Evolutionary conservation across 2,329 filamentous ascomycete species (phyloP).

Genomic region (Xylariaceae sp.): DNA sequence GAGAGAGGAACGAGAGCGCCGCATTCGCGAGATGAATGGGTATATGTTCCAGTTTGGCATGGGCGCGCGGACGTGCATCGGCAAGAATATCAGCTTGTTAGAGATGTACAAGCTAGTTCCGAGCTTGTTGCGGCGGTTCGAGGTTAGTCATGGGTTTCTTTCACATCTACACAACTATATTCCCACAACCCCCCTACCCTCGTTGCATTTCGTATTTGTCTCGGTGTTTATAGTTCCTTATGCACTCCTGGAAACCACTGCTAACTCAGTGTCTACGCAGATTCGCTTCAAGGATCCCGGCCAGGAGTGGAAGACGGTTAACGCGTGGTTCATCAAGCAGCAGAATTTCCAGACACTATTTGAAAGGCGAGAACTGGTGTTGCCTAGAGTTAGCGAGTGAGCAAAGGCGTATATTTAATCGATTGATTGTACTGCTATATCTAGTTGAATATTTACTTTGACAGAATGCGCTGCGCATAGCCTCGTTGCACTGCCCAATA

Average conservation of each 20-base stretch:
- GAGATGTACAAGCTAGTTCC: constrained; percentile 70
- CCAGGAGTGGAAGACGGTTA: constrained; percentile 63
- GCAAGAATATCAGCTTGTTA: constrained; percentile 68
- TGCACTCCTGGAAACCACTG: background rate
- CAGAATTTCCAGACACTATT: constrained; percentile 58
- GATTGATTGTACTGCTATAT: too few relatives aligned
- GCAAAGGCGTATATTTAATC: constrained; percentile 15
- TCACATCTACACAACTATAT: background rate
- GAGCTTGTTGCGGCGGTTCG: constrained; percentile 67
- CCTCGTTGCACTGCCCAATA: too few relatives aligned
- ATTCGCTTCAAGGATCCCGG: constrained; percentile 59
- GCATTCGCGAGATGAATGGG: constrained; percentile 70
- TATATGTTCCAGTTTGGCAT: constrained; percentile 78
- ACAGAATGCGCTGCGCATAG: too few relatives aligned
- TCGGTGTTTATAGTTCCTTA: background rate
- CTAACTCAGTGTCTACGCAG: constrained; percentile 40
- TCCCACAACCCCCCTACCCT: background rate
- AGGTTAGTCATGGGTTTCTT: constrained; percentile 51
- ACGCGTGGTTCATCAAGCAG: constrained; percentile 69
- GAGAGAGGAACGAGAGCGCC: constrained; percentile 52
- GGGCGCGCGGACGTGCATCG: constrained; percentile 72
- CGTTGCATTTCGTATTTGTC: background rate
- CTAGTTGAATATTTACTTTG: too few relatives aligned
- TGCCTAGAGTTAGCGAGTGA: constrained; percentile 35
- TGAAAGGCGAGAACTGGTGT: constrained; percentile 50